A percentile compares a stretch with the other conserved stretches of the same genome.
Evolutionary conservation across 768 basidiomycete species (phyloP).

Genomic region (Leccinum fibrillosum): DNA sequence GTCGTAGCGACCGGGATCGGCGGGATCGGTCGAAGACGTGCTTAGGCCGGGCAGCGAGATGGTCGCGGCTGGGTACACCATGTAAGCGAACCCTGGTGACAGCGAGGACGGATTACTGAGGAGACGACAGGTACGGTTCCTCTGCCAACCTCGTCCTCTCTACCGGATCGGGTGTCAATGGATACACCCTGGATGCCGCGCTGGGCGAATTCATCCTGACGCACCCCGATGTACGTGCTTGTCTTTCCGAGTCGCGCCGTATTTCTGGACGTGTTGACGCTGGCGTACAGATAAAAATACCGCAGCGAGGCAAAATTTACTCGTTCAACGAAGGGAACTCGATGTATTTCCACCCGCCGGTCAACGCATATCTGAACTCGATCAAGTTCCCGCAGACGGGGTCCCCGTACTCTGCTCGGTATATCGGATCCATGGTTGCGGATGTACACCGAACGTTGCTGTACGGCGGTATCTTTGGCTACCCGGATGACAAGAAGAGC

Average conservation of each 20-base stretch:
- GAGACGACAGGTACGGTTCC: constrained; percentile 69
- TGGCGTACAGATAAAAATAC: constrained; percentile 75
- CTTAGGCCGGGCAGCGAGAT: constrained; percentile 92
- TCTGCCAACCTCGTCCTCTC: constrained; percentile 95
- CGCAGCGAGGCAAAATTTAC: constrained; percentile 95
- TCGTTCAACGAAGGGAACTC: constrained; percentile 99
- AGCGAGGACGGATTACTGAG: constrained; percentile 9
- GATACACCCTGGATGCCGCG: constrained; percentile 93
- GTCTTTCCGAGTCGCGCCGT: background rate
- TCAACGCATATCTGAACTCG: constrained; percentile 77
- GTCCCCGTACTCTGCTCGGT: constrained; percentile 83
- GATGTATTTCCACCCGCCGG: constrained; percentile 86
- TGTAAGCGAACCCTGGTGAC: constrained; percentile 49
- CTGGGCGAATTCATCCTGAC: constrained; percentile 99
- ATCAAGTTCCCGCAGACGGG: constrained; percentile 84
- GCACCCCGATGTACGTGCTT: constrained; percentile 76
- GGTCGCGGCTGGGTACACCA: constrained; percentile 98
- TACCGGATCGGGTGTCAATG: constrained; percentile 94
- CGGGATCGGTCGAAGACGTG: constrained; percentile 82
- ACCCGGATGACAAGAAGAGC: constrained; percentile 97
- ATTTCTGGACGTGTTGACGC: background rate
- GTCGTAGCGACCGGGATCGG: constrained; percentile 65
- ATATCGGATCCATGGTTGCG: constrained; percentile 99
- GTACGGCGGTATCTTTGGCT: constrained; percentile 98
- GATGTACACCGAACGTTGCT: constrained; percentile 95